Base-by-base conservation (phyloP, 306 rosid species). In the Acacia confusa region DNA sequence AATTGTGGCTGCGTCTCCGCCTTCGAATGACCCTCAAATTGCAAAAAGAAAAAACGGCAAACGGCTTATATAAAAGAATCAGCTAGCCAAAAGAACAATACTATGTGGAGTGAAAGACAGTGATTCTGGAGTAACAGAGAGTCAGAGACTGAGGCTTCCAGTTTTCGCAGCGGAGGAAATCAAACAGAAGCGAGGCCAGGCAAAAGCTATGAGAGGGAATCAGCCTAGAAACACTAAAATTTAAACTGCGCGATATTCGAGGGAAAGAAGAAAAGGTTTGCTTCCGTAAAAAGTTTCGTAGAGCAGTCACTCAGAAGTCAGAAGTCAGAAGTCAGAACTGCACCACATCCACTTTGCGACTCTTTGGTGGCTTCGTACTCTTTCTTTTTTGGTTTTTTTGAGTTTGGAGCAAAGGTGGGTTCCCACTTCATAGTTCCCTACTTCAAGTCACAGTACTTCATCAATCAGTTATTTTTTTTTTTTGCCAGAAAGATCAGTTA, bases 1-100 rank as follows among this genome's bases (percentile, higher is more conserved):
- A 2, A 61, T 82, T 60, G 76, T 25, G 55, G 41, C 17, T 38
- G 67, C 27, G 60, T 53, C 84, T 77, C 83, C 40, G 79, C 88
- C 88, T 86, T 17, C 25, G 25, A 70, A 40, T 43, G 27, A 40
- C 20, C 36, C 20, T 14, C 53, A 6, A 22, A 67, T 4, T 36
- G 14, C 9, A 1, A 11, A 24, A 2, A 12, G 11, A 38, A 11
- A 34, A 3, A 27, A 57, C 1, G 12, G 28, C 4, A 57, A 60
- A 6, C 4, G 60, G 41, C 8, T 72, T 28, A 28, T 44, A 72
- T 72, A 72, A 30, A 72, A 17, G 27, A 30, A 10, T 64, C 11
- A 50, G 45, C 36, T 13, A 36, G 9, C 43, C 38, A 28, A 50
- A 48, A 19, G 45, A 50, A 28, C 43, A 28, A 48, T 17, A 50